Conservation (phyloP, 163 green algal genomes). For the Chlorella variabilis region DNA sequence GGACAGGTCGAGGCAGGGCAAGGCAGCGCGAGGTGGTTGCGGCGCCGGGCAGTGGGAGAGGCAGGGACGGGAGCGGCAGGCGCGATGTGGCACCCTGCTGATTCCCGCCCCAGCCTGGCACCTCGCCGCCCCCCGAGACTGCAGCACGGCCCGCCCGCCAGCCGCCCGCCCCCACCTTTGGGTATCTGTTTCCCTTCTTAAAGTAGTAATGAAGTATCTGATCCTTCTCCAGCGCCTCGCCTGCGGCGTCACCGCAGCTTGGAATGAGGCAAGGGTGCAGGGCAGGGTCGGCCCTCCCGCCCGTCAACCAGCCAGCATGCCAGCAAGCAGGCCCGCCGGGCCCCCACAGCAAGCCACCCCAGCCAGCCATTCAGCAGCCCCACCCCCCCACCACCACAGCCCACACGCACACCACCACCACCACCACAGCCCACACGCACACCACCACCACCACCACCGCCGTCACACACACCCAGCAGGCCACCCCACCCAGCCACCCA, state of each 20-base stretch:
- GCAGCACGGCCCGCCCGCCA: no score
- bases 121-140: no score
- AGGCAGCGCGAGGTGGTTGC: neutral
- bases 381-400: no score
- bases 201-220: neutral
- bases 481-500: neutral
- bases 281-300: no score
- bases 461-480: neutral
- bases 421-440: neutral
- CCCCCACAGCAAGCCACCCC: no score
- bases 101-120: no score
- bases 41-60: neutral
- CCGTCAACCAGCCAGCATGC: no score
- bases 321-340: no score
- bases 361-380: no score
- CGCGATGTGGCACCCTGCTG: no score
- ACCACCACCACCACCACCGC: neutral
- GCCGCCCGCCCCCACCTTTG: slow-evolving; percentile 2
- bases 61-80: no score
- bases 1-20: neutral
- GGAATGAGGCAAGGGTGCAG: neutral
- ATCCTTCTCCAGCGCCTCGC: neutral
- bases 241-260: neutral
- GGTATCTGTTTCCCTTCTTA: neutral
- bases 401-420: no score